These are phyloP conservation scores for Phytopythium oedochilum DNA, from an alignment of 352 stramenopile genomes.

Conservation along the genomic window DNA sequence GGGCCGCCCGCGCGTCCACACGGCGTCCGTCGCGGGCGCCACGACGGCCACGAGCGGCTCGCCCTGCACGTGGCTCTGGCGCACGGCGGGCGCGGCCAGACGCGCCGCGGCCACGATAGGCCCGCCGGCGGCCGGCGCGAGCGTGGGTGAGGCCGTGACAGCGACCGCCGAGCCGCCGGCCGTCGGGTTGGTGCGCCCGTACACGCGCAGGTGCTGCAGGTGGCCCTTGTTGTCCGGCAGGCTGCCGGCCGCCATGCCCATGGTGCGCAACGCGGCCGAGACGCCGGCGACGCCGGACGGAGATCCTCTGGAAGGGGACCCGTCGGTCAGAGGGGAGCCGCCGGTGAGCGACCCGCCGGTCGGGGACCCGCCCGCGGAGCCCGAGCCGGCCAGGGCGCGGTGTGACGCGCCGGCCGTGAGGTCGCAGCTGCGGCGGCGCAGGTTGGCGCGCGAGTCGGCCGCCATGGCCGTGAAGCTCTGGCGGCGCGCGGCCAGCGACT, in stretches of 20 bases:
- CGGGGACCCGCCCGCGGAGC: too few relatives aligned
- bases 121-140: constrained; percentile 2
- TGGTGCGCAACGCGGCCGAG: constrained; percentile 5
- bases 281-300: neutral
- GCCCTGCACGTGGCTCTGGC: constrained; percentile 32
- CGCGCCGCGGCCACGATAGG: neutral
- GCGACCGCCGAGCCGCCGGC: too few relatives aligned
- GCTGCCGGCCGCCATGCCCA: neutral
- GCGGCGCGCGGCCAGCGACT: constrained; percentile 29
- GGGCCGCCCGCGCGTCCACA: constrained; percentile 72
- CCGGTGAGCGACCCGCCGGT: too few relatives aligned
- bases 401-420: constrained; percentile 17
- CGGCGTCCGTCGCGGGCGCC: constrained; percentile 31
- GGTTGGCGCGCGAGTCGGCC: constrained; percentile 32
- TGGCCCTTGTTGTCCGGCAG: constrained; percentile 29
- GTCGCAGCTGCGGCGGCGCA: constrained; percentile 45
- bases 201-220: constrained; percentile 48
- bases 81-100: neutral
- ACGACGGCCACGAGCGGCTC: constrained; percentile 31
- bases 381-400: too few relatives aligned
- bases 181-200: constrained; percentile 29
- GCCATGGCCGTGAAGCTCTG: constrained; percentile 43
- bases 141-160: constrained; percentile 5
- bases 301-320: too few relatives aligned
- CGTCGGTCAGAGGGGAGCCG: too few relatives aligned